phyloP scores from a whole-genome alignment of 2,329 filamentous ascomycete genomes.

The Cordyceps sp. region DNA sequence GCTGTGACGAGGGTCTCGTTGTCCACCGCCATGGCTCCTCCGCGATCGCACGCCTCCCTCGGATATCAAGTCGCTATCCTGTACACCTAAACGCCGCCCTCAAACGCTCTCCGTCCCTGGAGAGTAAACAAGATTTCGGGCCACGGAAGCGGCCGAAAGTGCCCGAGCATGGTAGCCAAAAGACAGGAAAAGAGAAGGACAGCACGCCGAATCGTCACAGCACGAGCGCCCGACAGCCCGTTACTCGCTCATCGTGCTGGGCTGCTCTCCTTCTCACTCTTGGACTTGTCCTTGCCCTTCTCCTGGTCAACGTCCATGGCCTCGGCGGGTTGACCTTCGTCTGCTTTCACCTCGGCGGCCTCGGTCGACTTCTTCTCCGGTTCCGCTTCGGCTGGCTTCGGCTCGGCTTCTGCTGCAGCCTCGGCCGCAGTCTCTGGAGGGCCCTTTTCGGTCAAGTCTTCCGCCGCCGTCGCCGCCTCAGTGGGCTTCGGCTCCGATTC shows the following conservation, averaged over 20 bases:
- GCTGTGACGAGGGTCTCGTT: too few species aligned
- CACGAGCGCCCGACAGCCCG: too few species aligned
- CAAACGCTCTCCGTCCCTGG: too few species aligned
- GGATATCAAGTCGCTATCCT: conserved; percentile 2
- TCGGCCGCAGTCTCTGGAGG: too few species aligned
- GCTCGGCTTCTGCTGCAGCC: conserved; percentile 4
- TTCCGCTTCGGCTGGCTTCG: conserved; percentile 7
- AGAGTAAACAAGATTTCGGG: too few species aligned
- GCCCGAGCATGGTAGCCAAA: too few species aligned
- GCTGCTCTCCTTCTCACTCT: conserved; percentile 10
- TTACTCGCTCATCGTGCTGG: conserved; percentile 2
- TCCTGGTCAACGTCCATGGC: conserved; percentile 17
- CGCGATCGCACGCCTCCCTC: neutral
- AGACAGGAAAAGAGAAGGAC: too few species aligned
- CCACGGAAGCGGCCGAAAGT: too few species aligned
- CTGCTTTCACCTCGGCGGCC: conserved; percentile 5
- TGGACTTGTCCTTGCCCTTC: conserved; percentile 9
- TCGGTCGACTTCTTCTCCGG: conserved; percentile 9
- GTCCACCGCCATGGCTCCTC: too few species aligned
- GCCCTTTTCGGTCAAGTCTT: too few species aligned
- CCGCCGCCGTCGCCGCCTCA: conserved; percentile 5
- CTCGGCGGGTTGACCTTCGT: conserved; percentile 6
- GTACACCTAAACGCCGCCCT: neutral
- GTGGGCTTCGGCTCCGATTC: conserved; percentile 13
- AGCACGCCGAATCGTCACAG: too few species aligned